phyloP scores from a whole-genome alignment of 2,329 filamentous ascomycete species.

The Fusarium nodosum region DNA sequence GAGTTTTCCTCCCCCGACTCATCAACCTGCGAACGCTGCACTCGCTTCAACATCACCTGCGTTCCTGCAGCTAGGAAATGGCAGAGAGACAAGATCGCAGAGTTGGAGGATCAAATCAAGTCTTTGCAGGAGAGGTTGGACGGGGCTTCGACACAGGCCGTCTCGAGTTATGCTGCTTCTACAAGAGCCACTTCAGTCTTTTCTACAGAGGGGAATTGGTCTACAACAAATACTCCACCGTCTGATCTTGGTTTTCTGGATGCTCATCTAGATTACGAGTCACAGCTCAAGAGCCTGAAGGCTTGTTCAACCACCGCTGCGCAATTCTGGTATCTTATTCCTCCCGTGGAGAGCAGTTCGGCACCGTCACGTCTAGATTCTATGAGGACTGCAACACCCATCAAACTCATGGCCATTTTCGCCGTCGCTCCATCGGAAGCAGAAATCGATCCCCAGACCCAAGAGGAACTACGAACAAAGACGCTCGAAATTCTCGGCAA shows the following conservation, averaged over 20 bases:
- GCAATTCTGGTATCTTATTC: conserved; percentile 21
- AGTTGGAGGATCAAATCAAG: conserved; percentile 33
- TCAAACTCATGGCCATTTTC: conserved; percentile 26
- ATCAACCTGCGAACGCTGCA: conserved; percentile 28
- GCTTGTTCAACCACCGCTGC: not conserved
- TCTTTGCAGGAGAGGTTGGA: conserved; percentile 20
- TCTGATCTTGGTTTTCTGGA: conserved; percentile 25
- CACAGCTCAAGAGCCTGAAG: conserved; percentile 8
- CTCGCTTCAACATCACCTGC: conserved; percentile 22
- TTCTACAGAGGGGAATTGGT: conserved; percentile 13
- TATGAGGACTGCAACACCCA: conserved; percentile 4
- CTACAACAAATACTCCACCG: not conserved
- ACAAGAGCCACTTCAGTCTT: conserved; percentile 29
- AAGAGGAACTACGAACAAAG: conserved; percentile 21
- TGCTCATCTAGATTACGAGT: conserved; percentile 16
- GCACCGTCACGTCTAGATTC: conserved; percentile 18
- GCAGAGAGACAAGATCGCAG: conserved; percentile 31
- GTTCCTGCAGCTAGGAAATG: conserved; percentile 29
- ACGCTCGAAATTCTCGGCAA: conserved; percentile 23
- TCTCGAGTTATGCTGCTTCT: conserved; percentile 13
- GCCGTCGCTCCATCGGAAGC: not conserved
- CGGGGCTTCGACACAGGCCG: conserved; percentile 6
- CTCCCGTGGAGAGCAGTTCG: conserved; percentile 6
- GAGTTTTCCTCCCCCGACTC: conserved; percentile 7
- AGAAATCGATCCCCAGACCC: conserved; percentile 6